phyloP scores from a whole-genome alignment of 441 rosid species.

The Cnidoscolus chayamansa region DNA sequence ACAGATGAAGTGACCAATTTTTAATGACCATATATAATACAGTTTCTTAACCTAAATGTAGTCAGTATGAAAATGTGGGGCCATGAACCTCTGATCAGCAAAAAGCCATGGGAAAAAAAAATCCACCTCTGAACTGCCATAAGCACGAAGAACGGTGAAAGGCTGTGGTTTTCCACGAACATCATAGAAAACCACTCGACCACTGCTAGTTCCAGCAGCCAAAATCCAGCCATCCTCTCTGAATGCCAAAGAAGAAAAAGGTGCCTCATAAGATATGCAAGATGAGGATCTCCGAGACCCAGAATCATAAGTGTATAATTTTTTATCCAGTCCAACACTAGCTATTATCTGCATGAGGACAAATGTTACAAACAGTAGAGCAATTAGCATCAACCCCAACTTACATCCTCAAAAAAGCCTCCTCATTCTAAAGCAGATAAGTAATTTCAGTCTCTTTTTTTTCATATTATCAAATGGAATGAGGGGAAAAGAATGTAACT shows the following conservation, averaged over 20 bases:
- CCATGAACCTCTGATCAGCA: neutral
- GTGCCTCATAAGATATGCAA: conserved; percentile 74
- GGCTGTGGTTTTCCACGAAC: conserved; percentile 93
- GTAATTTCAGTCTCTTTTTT: neutral
- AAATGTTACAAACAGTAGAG: conserved; percentile 21
- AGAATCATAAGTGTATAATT: conserved; percentile 82
- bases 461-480: neutral
- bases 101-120: neutral
- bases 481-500: conserved; percentile 4
- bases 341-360: conserved; percentile 65
- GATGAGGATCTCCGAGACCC: conserved; percentile 81
- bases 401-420: conserved; percentile 12
- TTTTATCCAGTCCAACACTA: conserved; percentile 95
- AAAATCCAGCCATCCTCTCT: conserved; percentile 88
- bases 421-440: conserved; percentile 10
- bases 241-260: conserved; percentile 91
- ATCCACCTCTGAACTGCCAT: conserved; percentile 77
- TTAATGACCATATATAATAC: neutral
- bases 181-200: conserved; percentile 87
- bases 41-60: neutral
- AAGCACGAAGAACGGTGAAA: conserved; percentile 82
- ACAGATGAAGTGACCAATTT: neutral
- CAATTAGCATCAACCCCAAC: conserved; percentile 13
- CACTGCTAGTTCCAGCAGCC: conserved; percentile 93
- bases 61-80: neutral